Evolutionary conservation across 768 basidiomycete species (phyloP).

Genomic region (Hericium rajendrae): DNA sequence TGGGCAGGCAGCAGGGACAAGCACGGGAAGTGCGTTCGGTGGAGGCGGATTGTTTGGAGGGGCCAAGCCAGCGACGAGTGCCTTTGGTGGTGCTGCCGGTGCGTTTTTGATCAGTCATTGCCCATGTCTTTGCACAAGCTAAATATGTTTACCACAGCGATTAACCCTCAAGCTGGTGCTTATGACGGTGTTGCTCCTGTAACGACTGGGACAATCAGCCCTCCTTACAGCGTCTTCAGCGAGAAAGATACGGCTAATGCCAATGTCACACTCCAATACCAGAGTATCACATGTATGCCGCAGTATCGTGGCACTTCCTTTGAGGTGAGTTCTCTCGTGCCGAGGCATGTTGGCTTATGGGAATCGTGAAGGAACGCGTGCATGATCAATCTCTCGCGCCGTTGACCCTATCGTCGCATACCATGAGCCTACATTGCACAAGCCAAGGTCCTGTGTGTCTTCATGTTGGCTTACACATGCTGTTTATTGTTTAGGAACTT

Average conservation of each 20-base stretch:
- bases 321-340: conserved; percentile 22
- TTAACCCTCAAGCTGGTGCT: conserved; percentile 20
- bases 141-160: conserved; percentile 10
- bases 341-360: background rate
- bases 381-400: background rate
- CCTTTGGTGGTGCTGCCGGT: conserved; percentile 34
- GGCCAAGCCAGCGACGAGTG: conserved; percentile 27
- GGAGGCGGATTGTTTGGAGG: conserved; percentile 19
- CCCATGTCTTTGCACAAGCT: background rate
- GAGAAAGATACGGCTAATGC: conserved; percentile 58
- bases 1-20: conserved; percentile 38
- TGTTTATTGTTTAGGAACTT: conserved; percentile 26
- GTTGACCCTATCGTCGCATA: background rate
- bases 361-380: background rate
- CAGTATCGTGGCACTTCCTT: conserved; percentile 70
- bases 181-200: conserved; percentile 39
- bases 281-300: conserved; percentile 75
- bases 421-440: background rate
- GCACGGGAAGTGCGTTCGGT: conserved; percentile 26
- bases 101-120: conserved; percentile 12
- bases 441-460: background rate
- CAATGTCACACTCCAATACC: conserved; percentile 53
- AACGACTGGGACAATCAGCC: conserved; percentile 61
- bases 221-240: conserved; percentile 43
- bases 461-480: background rate